A percentile compares a stretch with the other conserved stretches of the same genome.
These are phyloP conservation scores for Magnolia changhungtana DNA, from an alignment of 164 flowering plant genomes.

Conservation along the genomic window DNA sequence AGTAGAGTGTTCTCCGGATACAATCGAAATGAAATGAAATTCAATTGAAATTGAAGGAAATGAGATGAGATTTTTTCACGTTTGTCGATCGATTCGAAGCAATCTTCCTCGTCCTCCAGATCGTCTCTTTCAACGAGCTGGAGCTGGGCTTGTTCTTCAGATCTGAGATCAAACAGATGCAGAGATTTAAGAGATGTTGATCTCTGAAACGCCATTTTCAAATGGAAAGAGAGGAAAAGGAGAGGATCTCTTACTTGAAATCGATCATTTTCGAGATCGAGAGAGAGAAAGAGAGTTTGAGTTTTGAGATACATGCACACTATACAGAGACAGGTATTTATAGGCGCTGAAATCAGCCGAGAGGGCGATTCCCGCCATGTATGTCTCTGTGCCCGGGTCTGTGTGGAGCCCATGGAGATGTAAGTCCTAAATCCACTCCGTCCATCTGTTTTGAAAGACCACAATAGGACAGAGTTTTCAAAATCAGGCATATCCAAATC, in stretches of 20 bases:
- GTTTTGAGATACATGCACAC: not conserved
- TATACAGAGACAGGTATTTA: not conserved
- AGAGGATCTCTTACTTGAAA: constrained; percentile 21
- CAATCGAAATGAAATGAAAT: not conserved
- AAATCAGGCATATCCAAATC: too few species aligned
- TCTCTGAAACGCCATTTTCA: not conserved
- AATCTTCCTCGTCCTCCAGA: constrained; percentile 84
- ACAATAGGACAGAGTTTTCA: too few species aligned
- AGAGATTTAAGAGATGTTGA: not conserved
- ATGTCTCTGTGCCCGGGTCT: too few species aligned
- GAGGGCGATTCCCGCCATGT: not conserved
- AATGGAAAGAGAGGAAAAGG: not conserved
- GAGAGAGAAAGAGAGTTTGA: constrained; percentile 2
- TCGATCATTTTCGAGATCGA: constrained; percentile 26
- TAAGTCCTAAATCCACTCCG: too few species aligned
- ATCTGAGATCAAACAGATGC: constrained; percentile 33
- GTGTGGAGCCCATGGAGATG: too few species aligned
- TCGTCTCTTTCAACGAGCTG: constrained; percentile 90
- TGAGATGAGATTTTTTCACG: constrained; percentile 28
- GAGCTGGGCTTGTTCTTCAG: constrained; percentile 65
- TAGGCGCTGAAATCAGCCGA: not conserved
- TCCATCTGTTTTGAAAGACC: too few species aligned
- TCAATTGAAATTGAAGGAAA: not conserved
- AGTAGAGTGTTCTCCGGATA: not conserved
- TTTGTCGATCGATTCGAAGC: constrained; percentile 88